Conservation (phyloP, 306 rosid species). For the Trichosanthes cucumerina region DNA sequence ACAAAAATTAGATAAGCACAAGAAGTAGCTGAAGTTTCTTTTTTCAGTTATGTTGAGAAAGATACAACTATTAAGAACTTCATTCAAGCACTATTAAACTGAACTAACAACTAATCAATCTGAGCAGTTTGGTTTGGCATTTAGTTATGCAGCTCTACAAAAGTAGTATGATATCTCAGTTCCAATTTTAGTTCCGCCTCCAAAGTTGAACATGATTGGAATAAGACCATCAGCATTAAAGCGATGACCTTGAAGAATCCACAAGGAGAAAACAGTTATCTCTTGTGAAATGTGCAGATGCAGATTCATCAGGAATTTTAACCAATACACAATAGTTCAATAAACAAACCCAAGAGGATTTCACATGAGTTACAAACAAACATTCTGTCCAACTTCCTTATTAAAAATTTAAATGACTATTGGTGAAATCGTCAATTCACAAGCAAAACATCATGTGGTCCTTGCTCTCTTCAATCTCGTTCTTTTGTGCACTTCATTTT, state of each 20-base stretch:
- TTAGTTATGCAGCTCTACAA: background rate
- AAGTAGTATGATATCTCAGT: background rate
- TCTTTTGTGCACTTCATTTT: background rate
- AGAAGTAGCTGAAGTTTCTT: background rate
- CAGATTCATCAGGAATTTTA: background rate
- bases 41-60: background rate
- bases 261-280: background rate
- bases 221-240: background rate
- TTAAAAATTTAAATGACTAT: background rate
- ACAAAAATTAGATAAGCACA: background rate
- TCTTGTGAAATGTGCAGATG: background rate
- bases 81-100: background rate
- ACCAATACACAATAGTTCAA: background rate
- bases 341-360: background rate
- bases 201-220: background rate
- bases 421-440: background rate
- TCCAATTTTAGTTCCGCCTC: background rate
- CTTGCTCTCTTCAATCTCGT: background rate
- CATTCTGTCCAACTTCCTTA: background rate
- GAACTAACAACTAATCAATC: background rate
- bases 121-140: background rate
- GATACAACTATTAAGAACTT: background rate
- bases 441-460: background rate
- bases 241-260: background rate
- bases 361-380: background rate